phyloP scores from a whole-genome alignment of 2,329 filamentous ascomycete genomes.

The Colletotrichum melonis region DNA sequence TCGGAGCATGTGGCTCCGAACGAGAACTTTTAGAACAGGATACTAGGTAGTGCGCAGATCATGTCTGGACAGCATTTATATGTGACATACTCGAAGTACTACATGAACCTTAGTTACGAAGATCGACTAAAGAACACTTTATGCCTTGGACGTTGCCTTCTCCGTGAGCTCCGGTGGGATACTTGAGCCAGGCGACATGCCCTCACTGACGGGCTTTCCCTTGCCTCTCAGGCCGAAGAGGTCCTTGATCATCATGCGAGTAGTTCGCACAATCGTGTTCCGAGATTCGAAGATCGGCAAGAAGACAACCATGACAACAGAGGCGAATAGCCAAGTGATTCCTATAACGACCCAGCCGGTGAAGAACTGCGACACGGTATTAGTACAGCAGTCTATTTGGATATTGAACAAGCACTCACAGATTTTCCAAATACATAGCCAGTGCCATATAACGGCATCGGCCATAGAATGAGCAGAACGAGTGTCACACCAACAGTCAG shows the following conservation, averaged over 20 bases:
- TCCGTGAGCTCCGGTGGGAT: constrained; percentile 27
- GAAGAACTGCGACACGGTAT: constrained; percentile 66
- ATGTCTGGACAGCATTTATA: no score
- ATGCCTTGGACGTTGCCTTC: constrained; percentile 12
- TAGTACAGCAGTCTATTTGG: not conserved
- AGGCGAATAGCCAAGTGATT: constrained; percentile 75
- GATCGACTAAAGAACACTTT: not conserved
- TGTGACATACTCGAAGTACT: no score
- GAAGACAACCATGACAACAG: constrained; percentile 34
- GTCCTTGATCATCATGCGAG: constrained; percentile 32
- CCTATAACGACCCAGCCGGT: constrained; percentile 79
- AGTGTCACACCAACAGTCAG: constrained; percentile 71
- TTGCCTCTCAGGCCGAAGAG: constrained; percentile 12
- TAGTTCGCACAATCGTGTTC: constrained; percentile 27
- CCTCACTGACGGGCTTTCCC: not conserved
- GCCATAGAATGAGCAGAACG: constrained; percentile 48
- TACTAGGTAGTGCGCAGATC: no score
- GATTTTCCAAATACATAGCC: constrained; percentile 43
- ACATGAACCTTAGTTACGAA: not conserved
- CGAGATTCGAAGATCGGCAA: constrained; percentile 35
- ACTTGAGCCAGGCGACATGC: constrained; percentile 1
- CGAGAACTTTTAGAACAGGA: no score
- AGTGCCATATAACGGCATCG: constrained; percentile 44
- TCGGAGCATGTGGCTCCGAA: no score
- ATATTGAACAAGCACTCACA: not conserved